Evolutionary conservation across 2,329 filamentous ascomycete genomes (phyloP).

Genomic region (Bisporella sp.): DNA sequence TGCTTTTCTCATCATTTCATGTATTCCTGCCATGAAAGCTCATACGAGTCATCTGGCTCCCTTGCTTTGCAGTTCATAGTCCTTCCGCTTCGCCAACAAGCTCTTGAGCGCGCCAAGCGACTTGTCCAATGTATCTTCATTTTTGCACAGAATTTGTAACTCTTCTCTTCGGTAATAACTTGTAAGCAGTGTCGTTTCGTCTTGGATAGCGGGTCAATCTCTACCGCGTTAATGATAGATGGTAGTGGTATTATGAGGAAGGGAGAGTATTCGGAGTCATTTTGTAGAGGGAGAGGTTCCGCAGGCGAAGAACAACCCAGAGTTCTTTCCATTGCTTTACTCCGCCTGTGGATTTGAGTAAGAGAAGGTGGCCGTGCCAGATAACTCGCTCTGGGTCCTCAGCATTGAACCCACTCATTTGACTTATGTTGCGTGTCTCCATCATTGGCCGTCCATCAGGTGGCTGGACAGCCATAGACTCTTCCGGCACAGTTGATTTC

Average conservation of each 20-base stretch:
- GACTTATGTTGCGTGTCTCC: constrained; percentile 50
- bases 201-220: constrained; percentile 80
- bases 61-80: constrained; percentile 26
- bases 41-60: background rate
- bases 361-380: constrained; percentile 85
- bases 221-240: constrained; percentile 81
- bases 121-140: constrained; percentile 75
- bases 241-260: constrained; percentile 73
- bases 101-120: constrained; percentile 92
- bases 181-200: constrained; percentile 86
- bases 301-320: constrained; percentile 85
- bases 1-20: background rate
- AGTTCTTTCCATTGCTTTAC: constrained; percentile 91
- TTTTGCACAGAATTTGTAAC: constrained; percentile 66
- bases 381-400: constrained; percentile 83
- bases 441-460: constrained; percentile 28
- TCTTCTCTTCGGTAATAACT: constrained; percentile 88
- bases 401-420: constrained; percentile 47
- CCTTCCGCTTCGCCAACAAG: constrained; percentile 63
- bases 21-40: background rate
- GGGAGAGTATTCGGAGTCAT: constrained; percentile 83
- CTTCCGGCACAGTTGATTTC: constrained; percentile 23
- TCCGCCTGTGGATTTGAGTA: constrained; percentile 74
- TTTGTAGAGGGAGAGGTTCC: constrained; percentile 88
- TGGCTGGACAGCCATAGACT: constrained; percentile 25